Conservation (phyloP, 257 asterid species). For the Ajuga chamaepitys region DNA sequence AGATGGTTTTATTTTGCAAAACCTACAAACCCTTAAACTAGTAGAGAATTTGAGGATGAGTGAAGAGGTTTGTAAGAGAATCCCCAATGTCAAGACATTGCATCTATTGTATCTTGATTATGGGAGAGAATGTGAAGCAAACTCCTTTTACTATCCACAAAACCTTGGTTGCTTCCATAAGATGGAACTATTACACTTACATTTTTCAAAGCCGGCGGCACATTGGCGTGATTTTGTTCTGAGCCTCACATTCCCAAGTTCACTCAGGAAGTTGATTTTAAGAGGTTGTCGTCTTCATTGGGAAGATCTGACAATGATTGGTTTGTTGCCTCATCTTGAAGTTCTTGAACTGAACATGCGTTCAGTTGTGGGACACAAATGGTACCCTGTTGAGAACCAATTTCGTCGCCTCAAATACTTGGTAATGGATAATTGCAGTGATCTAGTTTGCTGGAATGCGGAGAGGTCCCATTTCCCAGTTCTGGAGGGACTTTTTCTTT, state of each 20-base stretch:
- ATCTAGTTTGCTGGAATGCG: constrained; percentile 4
- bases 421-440: accelerated
- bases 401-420: constrained; percentile 5
- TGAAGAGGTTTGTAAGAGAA: no score
- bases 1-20: neutral
- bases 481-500: neutral
- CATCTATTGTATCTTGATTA: neutral
- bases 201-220: neutral
- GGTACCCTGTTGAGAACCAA: constrained; percentile 8
- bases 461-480: neutral
- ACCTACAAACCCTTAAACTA: constrained; percentile 2
- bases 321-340: constrained; percentile 6
- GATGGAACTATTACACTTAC: neutral
- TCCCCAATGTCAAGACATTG: constrained; percentile 10
- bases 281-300: no score
- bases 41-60: neutral
- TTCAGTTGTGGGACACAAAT: neutral
- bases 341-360: neutral
- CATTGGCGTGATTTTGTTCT: neutral
- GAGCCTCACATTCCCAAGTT: neutral
- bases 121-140: no score
- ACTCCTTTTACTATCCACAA: neutral
- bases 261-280: no score
- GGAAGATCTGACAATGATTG: neutral
- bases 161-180: neutral